Percentiles rank a stretch among this genome's conserved stretches.
Evolutionary conservation across 441 rosid species (phyloP).

Genomic region (Erodium moschatum): DNA sequence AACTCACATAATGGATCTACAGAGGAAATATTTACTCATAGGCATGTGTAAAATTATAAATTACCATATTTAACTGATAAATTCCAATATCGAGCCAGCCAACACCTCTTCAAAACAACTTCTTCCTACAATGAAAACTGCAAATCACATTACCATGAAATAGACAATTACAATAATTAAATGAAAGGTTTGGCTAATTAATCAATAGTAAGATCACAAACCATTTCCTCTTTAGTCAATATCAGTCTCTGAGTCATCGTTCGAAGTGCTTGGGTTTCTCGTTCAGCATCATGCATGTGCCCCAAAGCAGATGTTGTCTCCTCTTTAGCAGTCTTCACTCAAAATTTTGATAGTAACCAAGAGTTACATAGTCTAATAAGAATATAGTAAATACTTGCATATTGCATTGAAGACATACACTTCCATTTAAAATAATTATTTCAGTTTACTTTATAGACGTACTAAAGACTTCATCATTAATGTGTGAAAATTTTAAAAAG

Average conservation of each 20-base stretch:
- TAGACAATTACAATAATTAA: slow-evolving; percentile 19
- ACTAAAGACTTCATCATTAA: no score
- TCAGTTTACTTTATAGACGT: no score
- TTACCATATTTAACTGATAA: slow-evolving; percentile 63
- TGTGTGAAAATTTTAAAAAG: no score
- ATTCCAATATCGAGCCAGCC: slow-evolving; percentile 93
- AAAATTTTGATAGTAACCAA: no score
- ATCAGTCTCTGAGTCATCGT: slow-evolving; percentile 41
- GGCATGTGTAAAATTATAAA: not conserved
- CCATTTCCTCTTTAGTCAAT: slow-evolving; percentile 75
- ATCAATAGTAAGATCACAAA: slow-evolving; percentile 24
- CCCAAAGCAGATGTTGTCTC: slow-evolving; percentile 55
- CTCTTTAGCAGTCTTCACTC: slow-evolving; percentile 37
- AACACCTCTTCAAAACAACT: slow-evolving; percentile 87
- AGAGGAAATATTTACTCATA: no score
- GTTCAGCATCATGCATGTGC: slow-evolving; percentile 34
- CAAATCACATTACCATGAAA: slow-evolving; percentile 35
- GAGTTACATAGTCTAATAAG: slow-evolving; percentile 22
- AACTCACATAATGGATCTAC: no score
- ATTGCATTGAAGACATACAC: no score
- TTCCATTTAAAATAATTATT: no score
- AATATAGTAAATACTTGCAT: no score
- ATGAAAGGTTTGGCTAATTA: slow-evolving; percentile 16
- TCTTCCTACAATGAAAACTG: slow-evolving; percentile 68
- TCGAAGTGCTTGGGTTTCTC: slow-evolving; percentile 34